Evolutionary conservation across 192 early-diverging fungal species (phyloP).

Genomic region (Coemansia sp.): DNA sequence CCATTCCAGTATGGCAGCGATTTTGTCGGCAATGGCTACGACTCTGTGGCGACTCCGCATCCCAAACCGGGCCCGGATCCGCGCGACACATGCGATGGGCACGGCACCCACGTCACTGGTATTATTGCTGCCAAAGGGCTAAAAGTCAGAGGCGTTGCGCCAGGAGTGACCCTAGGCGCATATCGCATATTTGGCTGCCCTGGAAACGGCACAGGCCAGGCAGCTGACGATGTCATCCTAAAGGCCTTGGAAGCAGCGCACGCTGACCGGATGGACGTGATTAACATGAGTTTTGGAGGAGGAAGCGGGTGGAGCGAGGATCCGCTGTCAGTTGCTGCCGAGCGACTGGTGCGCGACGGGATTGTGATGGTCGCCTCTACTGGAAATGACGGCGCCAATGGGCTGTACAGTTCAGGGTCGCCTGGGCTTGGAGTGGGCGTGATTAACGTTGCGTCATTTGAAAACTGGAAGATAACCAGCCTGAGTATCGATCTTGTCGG

Average conservation of each 20-base stretch:
- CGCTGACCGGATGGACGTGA: conserved; percentile 71
- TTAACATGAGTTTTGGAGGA: conserved; percentile 83
- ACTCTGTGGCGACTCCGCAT: conserved; percentile 32
- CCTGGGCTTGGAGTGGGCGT: conserved; percentile 59
- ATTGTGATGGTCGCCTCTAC: conserved; percentile 61
- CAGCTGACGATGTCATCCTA: conserved; percentile 70
- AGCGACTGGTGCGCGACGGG: conserved; percentile 37
- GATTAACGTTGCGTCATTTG: conserved; percentile 59
- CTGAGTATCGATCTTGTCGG: conserved; percentile 44
- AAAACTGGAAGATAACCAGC: conserved; percentile 48
- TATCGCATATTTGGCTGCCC: conserved; percentile 85
- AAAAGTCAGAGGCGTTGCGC: conserved; percentile 77
- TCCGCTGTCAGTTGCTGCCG: conserved; percentile 61
- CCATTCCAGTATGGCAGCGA: conserved; percentile 63
- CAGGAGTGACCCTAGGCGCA: conserved; percentile 71
- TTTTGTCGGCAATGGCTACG: conserved; percentile 60
- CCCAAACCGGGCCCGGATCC: conserved; percentile 58
- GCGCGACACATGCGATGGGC: conserved; percentile 61
- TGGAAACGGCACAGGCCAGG: conserved; percentile 59
- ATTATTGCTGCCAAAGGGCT: conserved; percentile 72
- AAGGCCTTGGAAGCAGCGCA: conserved; percentile 72
- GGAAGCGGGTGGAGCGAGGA: conserved; percentile 62
- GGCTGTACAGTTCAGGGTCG: conserved; percentile 60
- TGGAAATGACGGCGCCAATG: conserved; percentile 67
- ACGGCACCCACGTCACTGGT: conserved; percentile 67